Base-by-base conservation (phyloP, 2,329 filamentous ascomycete species). In the Ceratocystis destructans region DNA sequence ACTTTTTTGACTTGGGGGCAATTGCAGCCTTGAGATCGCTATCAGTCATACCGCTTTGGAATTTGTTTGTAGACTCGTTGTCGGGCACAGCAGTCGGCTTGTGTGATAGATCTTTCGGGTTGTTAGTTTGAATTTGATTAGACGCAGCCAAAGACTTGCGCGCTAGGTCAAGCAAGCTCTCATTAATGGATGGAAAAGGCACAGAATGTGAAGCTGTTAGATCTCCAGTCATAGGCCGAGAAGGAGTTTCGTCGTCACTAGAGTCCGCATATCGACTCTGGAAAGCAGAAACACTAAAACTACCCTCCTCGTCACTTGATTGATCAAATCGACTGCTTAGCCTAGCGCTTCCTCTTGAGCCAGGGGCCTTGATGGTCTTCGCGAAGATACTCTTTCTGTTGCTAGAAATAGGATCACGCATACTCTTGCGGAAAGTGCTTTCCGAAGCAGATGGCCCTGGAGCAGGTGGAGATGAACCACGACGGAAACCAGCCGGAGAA, bases 291-390 rank as follows among this genome's bases (percentile, higher is more conserved):
- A 15, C 25, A 31, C 17, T 25, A 20, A 20, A 28, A 28, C 50
- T 20, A 22, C 78, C 78, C 20, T 82, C 79, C 61, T 88, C 86
- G 66, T 90, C 87, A 71, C 87, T 90, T 1, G 87, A 90, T 71
- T 90, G 86, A 0, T 78, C 83, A 70, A 90, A 88, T 0, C 87
- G 84, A 71, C 83, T 86, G 41, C 17, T 20, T 20, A 12, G 12
- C 28, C 46, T 61, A 41, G n/a, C 5, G 17, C 28, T 64, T 8
- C 28, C n/a, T 17, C 50, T 45, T 8, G 37, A 31, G 28, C 72
- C 75, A 71, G 69, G 71, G 17, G 69, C 72, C 25, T 68, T 72
- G 37, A 70, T 73, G 45, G 70, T 59, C 76, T 12, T 76, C 76
- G 1, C 82, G 80, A 45, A 87, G 1, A 61, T 41, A 33, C 66